Percentiles rank a stretch among this genome's conserved stretches.
Conservation (phyloP, 306 rosid species). For the Quillaja saponaria region DNA sequence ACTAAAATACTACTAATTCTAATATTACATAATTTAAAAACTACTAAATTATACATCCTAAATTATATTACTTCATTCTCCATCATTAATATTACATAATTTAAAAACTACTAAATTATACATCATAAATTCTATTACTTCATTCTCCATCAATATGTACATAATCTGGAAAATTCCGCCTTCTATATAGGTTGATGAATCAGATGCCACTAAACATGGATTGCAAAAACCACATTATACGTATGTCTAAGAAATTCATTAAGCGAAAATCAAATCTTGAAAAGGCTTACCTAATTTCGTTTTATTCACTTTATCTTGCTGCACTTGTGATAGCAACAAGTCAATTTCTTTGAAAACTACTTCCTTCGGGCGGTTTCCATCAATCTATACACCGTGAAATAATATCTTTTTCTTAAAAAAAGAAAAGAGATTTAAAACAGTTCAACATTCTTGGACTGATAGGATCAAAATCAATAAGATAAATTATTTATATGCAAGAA, state of each 20-base stretch:
- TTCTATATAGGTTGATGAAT: slow-evolving; percentile 17
- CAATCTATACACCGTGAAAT: slow-evolving; percentile 51
- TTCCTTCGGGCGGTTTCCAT: slow-evolving; percentile 73
- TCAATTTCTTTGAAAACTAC: slow-evolving; percentile 71
- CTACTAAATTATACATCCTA: too few species aligned
- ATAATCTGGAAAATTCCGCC: neutral
- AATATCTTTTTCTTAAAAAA: neutral
- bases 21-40: too few species aligned
- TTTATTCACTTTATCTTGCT: slow-evolving; percentile 43
- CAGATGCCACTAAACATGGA: slow-evolving; percentile 13
- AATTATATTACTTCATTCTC: too few species aligned
- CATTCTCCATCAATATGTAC: too few species aligned
- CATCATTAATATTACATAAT: too few species aligned
- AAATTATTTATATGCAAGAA: slow-evolving; percentile 25
- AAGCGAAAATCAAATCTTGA: neutral
- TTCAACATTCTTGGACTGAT: slow-evolving; percentile 19
- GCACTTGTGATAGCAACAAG: slow-evolving; percentile 58
- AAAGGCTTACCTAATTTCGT: slow-evolving; percentile 49
- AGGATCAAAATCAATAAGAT: slow-evolving; percentile 6
- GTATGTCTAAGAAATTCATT: too few species aligned
- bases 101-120: too few species aligned
- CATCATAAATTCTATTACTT: too few species aligned
- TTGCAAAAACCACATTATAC: slow-evolving; percentile 4
- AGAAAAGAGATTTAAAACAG: slow-evolving; percentile 13
- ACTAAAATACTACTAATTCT: too few species aligned